phyloP scores from a whole-genome alignment of 2,329 filamentous ascomycete genomes.

The Cercospora sesami region DNA sequence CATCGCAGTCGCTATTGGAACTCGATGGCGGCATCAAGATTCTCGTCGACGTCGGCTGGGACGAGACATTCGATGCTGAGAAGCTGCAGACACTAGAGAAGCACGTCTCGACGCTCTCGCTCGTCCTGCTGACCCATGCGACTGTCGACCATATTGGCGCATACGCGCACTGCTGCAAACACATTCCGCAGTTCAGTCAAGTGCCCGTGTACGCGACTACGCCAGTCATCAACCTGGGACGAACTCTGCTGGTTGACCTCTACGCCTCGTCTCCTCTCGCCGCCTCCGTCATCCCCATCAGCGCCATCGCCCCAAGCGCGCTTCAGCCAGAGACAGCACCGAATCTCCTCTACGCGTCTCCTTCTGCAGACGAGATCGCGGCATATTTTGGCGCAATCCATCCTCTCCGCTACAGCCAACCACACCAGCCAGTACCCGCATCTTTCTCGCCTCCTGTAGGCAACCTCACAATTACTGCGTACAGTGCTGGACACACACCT shows the following conservation, averaged over 20 bases:
- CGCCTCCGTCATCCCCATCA: constrained; percentile 74
- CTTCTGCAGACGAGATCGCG: constrained; percentile 83
- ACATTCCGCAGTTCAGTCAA: constrained; percentile 85
- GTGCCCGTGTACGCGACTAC: constrained; percentile 93
- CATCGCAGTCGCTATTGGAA: constrained; percentile 93
- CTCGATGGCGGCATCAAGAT: constrained; percentile 96
- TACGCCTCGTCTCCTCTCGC: constrained; percentile 89
- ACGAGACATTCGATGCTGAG: constrained; percentile 80
- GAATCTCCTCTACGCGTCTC: constrained; percentile 66
- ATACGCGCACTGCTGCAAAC: constrained; percentile 94
- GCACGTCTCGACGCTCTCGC: constrained; percentile 85
- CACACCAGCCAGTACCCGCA: constrained; percentile 83
- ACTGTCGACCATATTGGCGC: constrained; percentile 89
- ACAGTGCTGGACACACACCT: constrained; percentile 92
- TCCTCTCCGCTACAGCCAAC: constrained; percentile 93
- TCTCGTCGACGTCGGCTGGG: constrained; percentile 93
- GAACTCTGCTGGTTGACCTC: constrained; percentile 85
- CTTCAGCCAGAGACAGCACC: constrained; percentile 45
- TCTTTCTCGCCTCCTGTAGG: constrained; percentile 86
- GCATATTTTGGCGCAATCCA: constrained; percentile 89
- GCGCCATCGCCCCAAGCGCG: constrained; percentile 53
- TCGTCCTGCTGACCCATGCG: constrained; percentile 92
- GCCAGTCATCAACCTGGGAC: constrained; percentile 88
- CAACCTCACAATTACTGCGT: constrained; percentile 90
- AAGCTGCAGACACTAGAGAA: constrained; percentile 88